These are phyloP conservation scores for Strigomonas oncopelti DNA, from an alignment of 208 protist species.

Conservation along the genomic window DNA sequence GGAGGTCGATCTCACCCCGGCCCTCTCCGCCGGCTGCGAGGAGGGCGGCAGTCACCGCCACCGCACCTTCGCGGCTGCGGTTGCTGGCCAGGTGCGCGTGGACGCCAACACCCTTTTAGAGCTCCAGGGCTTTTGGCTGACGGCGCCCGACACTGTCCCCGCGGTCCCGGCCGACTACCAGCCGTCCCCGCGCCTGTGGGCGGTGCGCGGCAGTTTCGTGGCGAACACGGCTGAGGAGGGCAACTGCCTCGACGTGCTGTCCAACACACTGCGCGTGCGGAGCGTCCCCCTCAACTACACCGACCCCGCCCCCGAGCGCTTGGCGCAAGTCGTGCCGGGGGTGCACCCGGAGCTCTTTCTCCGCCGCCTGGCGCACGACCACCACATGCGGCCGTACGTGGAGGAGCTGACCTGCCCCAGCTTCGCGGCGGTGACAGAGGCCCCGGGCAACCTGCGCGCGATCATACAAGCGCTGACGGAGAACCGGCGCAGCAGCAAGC, in stretches of 20 bases:
- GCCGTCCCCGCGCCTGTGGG: conserved; percentile 64
- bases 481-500: conserved; percentile 19
- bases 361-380: conserved; percentile 18
- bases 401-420: conserved; percentile 9
- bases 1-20: conserved; percentile 58
- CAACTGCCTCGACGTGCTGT: not conserved
- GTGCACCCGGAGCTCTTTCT: conserved; percentile 27
- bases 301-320: conserved; percentile 31
- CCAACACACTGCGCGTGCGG: conserved; percentile 6
- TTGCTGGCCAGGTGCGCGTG: conserved; percentile 45
- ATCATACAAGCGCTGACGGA: conserved; percentile 10
- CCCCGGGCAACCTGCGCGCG: not conserved
- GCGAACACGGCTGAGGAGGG: conserved; percentile 17
- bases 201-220: conserved; percentile 45
- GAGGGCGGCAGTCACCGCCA: conserved; percentile 29
- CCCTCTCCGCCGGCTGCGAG: conserved; percentile 28
- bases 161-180: conserved; percentile 22
- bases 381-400: conserved; percentile 21
- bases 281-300: conserved; percentile 42
- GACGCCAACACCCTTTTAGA: conserved; percentile 33
- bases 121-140: conserved; percentile 60
- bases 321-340: conserved; percentile 33
- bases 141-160: conserved; percentile 26
- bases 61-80: conserved; percentile 31
- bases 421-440: not conserved